Evolutionary conservation across 2,329 filamentous ascomycete genomes (phyloP).

Genomic region (Fusarium acutatum): DNA sequence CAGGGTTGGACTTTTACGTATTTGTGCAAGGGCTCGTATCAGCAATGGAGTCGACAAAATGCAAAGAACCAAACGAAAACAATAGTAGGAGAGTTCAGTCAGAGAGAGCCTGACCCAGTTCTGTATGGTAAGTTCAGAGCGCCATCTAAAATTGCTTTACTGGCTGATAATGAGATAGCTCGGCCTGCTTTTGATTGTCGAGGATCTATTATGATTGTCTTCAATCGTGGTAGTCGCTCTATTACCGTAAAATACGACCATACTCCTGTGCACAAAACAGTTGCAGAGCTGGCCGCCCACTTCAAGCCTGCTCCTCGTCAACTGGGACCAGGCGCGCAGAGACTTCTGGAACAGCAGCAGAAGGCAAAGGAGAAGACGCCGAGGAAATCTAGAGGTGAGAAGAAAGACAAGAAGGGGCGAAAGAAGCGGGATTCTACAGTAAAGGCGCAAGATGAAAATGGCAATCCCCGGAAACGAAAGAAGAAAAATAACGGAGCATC

Average conservation of each 20-base stretch:
- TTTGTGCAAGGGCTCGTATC: conserved; percentile 61
- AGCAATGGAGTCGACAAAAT: conserved; percentile 59
- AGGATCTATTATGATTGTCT: conserved; percentile 59
- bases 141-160: not conserved
- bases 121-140: conserved; percentile 52
- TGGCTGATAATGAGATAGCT: conserved; percentile 43
- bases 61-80: conserved; percentile 51
- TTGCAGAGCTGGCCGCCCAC: conserved; percentile 58
- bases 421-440: conserved; percentile 33
- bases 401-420: conserved; percentile 39
- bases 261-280: conserved; percentile 64
- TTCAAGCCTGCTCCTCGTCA: conserved; percentile 56
- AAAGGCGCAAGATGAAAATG: conserved; percentile 38
- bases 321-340: conserved; percentile 40
- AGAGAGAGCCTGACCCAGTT: conserved; percentile 56
- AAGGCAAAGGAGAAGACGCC: conserved; percentile 39
- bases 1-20: conserved; percentile 65
- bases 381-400: conserved; percentile 42
- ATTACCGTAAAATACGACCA: conserved; percentile 66
- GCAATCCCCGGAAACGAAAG: conserved; percentile 42
- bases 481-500: conserved; percentile 38
- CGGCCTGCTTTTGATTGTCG: conserved; percentile 69
- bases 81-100: conserved; percentile 59
- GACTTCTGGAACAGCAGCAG: conserved; percentile 34
- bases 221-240: conserved; percentile 56